Evolutionary conservation across 257 asterid species (phyloP).

Genomic region (Agastache rugosa): DNA sequence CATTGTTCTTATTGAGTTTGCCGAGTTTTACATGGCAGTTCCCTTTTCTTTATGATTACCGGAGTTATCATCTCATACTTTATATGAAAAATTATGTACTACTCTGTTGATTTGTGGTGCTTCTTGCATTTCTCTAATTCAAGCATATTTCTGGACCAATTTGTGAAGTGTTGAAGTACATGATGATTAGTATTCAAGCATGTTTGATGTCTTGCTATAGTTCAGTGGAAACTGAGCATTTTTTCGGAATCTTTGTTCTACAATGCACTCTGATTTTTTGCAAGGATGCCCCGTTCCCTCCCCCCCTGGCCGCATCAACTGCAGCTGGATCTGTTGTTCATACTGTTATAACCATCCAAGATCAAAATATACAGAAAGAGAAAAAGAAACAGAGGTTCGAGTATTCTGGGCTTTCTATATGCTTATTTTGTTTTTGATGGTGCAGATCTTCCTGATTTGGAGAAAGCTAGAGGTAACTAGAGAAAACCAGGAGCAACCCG

Average conservation of each 20-base stretch:
- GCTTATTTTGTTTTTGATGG: constrained; percentile 21
- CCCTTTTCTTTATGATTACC: not conserved
- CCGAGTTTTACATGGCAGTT: constrained; percentile 3
- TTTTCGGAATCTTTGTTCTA: too few relatives aligned
- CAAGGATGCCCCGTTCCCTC: too few relatives aligned
- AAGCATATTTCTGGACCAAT: not conserved
- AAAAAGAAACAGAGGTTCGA: not conserved
- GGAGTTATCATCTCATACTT: constrained; percentile 21
- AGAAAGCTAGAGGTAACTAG: constrained; percentile 66
- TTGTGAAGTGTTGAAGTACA: not conserved
- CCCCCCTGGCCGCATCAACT: too few relatives aligned
- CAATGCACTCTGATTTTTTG: too few relatives aligned
- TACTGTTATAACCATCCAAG: constrained; percentile 1
- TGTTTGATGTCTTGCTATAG: not conserved
- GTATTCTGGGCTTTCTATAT: constrained; percentile 16
- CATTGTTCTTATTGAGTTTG: constrained; percentile 1
- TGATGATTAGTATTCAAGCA: not conserved
- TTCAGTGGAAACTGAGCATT: too few relatives aligned
- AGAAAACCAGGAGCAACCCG: constrained; percentile 16
- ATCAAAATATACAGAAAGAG: not conserved
- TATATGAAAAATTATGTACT: not conserved
- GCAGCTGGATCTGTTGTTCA: not conserved
- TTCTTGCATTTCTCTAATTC: not conserved
- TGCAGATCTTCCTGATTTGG: constrained; percentile 93
- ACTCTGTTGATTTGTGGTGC: not conserved